Evolutionary conservation across 805 yeast genomes (phyloP).

Genomic region (Martiniozyma abietophila): DNA sequence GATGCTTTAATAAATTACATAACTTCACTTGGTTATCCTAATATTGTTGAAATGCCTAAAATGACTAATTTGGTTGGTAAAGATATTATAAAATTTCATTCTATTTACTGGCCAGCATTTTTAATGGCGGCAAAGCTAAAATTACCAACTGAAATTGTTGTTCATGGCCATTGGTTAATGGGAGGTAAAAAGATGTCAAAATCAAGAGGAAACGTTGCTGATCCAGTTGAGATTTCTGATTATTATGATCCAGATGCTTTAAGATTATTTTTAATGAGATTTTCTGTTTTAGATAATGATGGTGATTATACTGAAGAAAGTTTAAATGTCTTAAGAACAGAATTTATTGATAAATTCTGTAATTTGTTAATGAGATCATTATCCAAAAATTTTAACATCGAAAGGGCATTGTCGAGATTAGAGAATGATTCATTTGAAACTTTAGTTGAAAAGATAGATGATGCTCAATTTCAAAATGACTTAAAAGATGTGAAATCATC

Average conservation of each 20-base stretch:
- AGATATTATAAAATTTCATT: constrained; percentile 82
- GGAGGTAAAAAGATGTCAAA: constrained; percentile 92
- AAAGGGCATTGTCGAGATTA: constrained; percentile 31
- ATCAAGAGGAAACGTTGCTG: constrained; percentile 87
- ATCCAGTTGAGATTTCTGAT: constrained; percentile 60
- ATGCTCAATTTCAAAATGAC: constrained; percentile 11
- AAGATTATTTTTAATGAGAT: constrained; percentile 67
- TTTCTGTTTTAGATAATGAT: constrained; percentile 67
- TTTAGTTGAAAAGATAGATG: constrained; percentile 13
- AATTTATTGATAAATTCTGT: constrained; percentile 73
- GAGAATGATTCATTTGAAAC: constrained; percentile 19
- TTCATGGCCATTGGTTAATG: constrained; percentile 92
- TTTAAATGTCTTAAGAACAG: constrained; percentile 44
- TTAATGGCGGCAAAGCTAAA: constrained; percentile 71
- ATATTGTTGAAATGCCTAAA: constrained; percentile 16
- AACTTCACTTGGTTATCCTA: constrained; percentile 56
- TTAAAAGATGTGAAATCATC: constrained; percentile 22
- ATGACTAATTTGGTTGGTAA: constrained; percentile 78
- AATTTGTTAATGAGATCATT: constrained; percentile 70
- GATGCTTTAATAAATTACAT: constrained; percentile 86
- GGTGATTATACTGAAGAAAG: constrained; percentile 64
- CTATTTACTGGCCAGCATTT: constrained; percentile 90
- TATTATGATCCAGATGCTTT: constrained; percentile 65
- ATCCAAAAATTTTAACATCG: constrained; percentile 55
- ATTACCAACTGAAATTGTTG: constrained; percentile 66